phyloP scores from a whole-genome alignment of 202 grass and related monocot species.

The Setaria italica region DNA sequence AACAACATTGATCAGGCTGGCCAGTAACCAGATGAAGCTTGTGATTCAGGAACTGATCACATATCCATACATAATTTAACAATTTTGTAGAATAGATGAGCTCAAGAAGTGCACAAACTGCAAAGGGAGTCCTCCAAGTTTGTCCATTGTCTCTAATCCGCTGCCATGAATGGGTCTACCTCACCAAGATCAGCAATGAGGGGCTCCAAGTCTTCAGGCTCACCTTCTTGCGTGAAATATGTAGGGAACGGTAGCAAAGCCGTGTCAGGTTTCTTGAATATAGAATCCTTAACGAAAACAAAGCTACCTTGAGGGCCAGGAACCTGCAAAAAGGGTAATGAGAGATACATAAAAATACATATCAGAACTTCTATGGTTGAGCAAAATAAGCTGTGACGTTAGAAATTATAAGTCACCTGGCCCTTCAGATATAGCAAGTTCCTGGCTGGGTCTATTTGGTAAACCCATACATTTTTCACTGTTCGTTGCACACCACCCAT shows the following conservation, averaged over 20 bases:
- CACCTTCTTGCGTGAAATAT: slow-evolving; percentile 75
- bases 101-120: slow-evolving; percentile 41
- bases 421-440: slow-evolving; percentile 95
- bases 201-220: slow-evolving; percentile 57
- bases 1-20: slow-evolving; percentile 52
- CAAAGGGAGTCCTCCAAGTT: background rate
- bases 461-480: slow-evolving; percentile 97
- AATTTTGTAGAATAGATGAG: slow-evolving; percentile 19
- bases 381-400: background rate
- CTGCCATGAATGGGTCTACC: slow-evolving; percentile 83
- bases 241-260: slow-evolving; percentile 87
- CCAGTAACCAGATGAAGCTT: slow-evolving; percentile 35
- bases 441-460: slow-evolving; percentile 93
- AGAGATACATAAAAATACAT: slow-evolving; percentile 12
- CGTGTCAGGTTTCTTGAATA: slow-evolving; percentile 90
- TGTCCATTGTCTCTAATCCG: slow-evolving; percentile 58
- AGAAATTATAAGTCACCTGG: slow-evolving; percentile 64
- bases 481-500: slow-evolving; percentile 95
- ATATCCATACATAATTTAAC: slow-evolving; percentile 49
- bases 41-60: slow-evolving; percentile 37
- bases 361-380: slow-evolving; percentile 35
- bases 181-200: slow-evolving; percentile 81
- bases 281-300: slow-evolving; percentile 90
- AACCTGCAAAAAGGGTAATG: slow-evolving; percentile 56
- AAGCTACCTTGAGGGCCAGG: slow-evolving; percentile 95